Conservation (phyloP, 768 basidiomycete species). For the Tulasnella sp. region DNA sequence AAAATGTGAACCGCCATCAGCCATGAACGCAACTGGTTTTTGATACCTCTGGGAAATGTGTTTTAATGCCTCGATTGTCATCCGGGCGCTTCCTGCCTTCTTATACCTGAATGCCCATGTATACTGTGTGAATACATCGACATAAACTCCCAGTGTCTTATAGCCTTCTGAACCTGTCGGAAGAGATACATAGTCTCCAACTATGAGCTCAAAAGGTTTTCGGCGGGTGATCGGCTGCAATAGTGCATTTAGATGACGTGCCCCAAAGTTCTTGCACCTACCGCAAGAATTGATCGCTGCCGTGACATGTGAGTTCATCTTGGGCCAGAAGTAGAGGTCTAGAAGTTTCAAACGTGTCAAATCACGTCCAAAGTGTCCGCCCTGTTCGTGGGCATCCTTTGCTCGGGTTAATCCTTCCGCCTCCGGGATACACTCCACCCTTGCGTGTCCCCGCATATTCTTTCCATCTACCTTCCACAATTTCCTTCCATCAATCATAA, state of each 20-base stretch:
- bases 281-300: slow-evolving; percentile 31
- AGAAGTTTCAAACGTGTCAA: neutral
- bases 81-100: slow-evolving; percentile 33
- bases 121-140: slow-evolving; percentile 37
- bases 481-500: slow-evolving; percentile 28
- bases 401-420: neutral
- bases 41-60: slow-evolving; percentile 33
- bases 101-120: slow-evolving; percentile 38
- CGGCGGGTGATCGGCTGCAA: slow-evolving; percentile 39
- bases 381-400: slow-evolving; percentile 18
- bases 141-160: slow-evolving; percentile 34
- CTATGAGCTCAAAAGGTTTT: slow-evolving; percentile 42
- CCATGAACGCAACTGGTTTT: slow-evolving; percentile 38
- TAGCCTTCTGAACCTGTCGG: slow-evolving; percentile 38
- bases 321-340: slow-evolving; percentile 7
- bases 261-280: slow-evolving; percentile 38
- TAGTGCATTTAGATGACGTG: slow-evolving; percentile 36
- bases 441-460: neutral
- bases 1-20: slow-evolving; percentile 41
- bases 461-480: slow-evolving; percentile 32
- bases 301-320: slow-evolving; percentile 25
- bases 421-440: slow-evolving; percentile 8
- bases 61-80: slow-evolving; percentile 31
- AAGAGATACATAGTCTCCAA: slow-evolving; percentile 39
- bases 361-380: slow-evolving; percentile 40